Evolutionary conservation across 306 rosid genomes (phyloP), one percentile per base, ranked within the genome.

Genomic region (Corylus americana): DNA sequence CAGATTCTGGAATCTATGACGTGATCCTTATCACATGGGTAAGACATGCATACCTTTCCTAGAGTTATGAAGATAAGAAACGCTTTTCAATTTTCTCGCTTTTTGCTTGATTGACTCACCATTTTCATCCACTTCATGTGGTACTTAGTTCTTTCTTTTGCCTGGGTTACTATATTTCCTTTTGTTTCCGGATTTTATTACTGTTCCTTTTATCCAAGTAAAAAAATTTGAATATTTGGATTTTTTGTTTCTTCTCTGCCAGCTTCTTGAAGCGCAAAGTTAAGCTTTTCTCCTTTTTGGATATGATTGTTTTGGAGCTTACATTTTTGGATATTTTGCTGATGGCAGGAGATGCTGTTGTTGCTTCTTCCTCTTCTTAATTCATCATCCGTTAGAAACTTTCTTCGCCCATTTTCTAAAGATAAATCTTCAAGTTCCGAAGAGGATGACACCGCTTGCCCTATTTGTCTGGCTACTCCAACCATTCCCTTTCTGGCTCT

Each of bases 351-450:
- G 82, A 93, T 96, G 99, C 77, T 96, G 83, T 80, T 96, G 86
- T 72, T 96, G 83, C 99, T 93, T 66, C 99, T 96, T 86, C 99
- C 99, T 79, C 97, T 96, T 76, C 96, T 96, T 13, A 96, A 93
- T 84, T 96, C 99, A 76, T 88, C 96, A 9, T 91, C 98, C 0
- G 75, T 93, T 73, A 91, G 86, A 88, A 96, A 89, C 87, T 88
- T 96, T 59, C 88, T 93, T 44, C 73, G 88, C 49, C 98, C 98
- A 72, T 96, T 96, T 78, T 90, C 99, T 3, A 93, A 90, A 87
- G 96, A 91, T 81, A 91, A 96, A 85, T 90, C 98, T 44, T 90
- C 97, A 66, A 88, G 83, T 71, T 90, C 94, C 64, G 83, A 77
- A 3, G 94, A 89, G 77, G 93, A 96, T 80, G 94, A 79, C 81